Evolutionary conservation across 108 stramenopile genomes (phyloP), one percentile per base, ranked within the genome.

Genomic region (Nannochloropsis oceanica): DNA sequence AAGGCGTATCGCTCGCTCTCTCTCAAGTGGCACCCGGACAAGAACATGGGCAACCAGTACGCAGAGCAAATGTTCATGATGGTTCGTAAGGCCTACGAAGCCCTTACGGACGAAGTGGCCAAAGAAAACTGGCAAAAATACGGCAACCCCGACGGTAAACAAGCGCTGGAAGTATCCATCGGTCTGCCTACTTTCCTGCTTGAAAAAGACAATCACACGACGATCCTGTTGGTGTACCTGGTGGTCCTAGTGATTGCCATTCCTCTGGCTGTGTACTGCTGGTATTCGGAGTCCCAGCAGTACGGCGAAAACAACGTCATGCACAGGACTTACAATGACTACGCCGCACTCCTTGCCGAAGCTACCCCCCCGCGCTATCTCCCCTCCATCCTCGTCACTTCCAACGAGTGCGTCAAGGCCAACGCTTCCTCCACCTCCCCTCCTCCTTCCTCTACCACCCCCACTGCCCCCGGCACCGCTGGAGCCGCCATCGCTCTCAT

Each of bases 221-320:
- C 94, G 14, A 96, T 99, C 82, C 92, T 99, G 34, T 89, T 97
- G 79, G 87, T 95, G 73, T 99, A 99, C 89, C 93, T 99, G 50
- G 92, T 97, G 86, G 90, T 95, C 83, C 96, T 99, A 96, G 98
- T 99, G 42, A 94, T 95, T 12, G 91, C 97, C 89, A 94, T 99
- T 80, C 98, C 98, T 59, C 85, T 92, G 73, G 93, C 90, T 25
- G 96, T 98, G 13, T 95, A 93, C 91, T 88, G 90, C 0, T 98
- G 97, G 91, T 98, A 98, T 92, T 93, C 95, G 83, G 93, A 96
- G 84, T 96, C 96, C 10, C 93, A 93, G 87, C 95, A 97, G 79
- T 97, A 93, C 88, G 97, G 97, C 18, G 98, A 98, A 91, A 98
- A 97, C 89, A 95, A 97, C 87, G 95, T 98, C 89, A 96, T 97